Evolutionary conservation across 169 alveolate genomes (phyloP), one percentile per base, ranked within the genome.

Genomic region (Pseudocohnilembus persalinus): DNA sequence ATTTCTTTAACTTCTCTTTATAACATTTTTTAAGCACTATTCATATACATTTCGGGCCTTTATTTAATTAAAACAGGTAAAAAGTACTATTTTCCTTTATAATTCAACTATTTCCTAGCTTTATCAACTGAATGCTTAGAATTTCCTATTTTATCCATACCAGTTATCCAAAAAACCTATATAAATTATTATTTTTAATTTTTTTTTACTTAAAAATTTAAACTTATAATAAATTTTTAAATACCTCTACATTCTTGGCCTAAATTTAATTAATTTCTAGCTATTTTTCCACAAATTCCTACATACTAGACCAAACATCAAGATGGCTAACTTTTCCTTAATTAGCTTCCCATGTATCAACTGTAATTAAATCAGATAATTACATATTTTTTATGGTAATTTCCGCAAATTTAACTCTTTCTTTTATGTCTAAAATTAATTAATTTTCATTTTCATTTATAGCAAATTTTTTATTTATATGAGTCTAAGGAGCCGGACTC

Each of bases 281-380:
- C 34, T 24, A 31, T 75, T 75, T 20, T 75, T 29, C 31, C 20
- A 64, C 80, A 75, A 75, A 75, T 75, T 75, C 80, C 33, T 75
- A 30, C 80, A 75, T 75, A 75, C 20, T 75, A 27, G 33, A 24
- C 80, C 80, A 75, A 75, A 64, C 33, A 31, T 75, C 33, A 27
- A 29, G 31, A 28, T 31, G 68, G 31, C 68, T 24, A 0, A 75
- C 80, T 30, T 75, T 75, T 75, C 33, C 80, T 31, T 75, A 28
- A 75, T 31, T 31, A 31, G 68, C 80, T 28, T 75, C 80, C 31
- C 33, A 75, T 75, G 68, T 75, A 29, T 75, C 33, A 29, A 75
- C 80, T 25, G 33, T 31, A 24, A 75, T 75, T 64, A 35, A 75
- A 31, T 75, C 80, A 26, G 31, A 75, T 29, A 31, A 75, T 31